These are phyloP conservation scores for Hydrangea macrophylla DNA, from an alignment of 148 eudicot genomes.

Conservation along the genomic window DNA sequence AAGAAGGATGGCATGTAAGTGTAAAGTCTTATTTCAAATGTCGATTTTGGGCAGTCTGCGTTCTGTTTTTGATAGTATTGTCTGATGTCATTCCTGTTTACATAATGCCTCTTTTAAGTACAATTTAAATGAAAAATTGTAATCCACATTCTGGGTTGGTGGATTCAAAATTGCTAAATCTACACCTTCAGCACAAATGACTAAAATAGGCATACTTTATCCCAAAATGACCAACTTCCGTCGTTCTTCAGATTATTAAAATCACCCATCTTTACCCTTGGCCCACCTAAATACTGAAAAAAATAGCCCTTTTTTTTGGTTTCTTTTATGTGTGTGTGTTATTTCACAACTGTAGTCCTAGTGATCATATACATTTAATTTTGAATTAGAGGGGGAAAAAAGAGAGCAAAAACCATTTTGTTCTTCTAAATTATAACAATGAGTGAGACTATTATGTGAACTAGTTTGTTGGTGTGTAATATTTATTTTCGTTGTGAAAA, in stretches of 20 bases:
- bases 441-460: too few relatives aligned
- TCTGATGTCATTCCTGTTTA: not conserved
- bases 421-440: too few relatives aligned
- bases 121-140: not conserved
- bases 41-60: not conserved
- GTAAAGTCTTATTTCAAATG: slow-evolving; percentile 4
- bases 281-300: not conserved
- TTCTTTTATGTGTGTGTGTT: too few relatives aligned
- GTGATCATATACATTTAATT: too few relatives aligned
- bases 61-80: not conserved
- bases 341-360: too few relatives aligned
- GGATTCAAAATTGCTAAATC: not conserved
- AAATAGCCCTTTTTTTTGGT: too few relatives aligned
- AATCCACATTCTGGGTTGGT: not conserved
- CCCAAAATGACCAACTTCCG: not conserved
- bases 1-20: slow-evolving; percentile 48
- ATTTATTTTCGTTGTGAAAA: too few relatives aligned
- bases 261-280: not conserved
- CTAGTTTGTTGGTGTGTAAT: too few relatives aligned
- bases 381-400: too few relatives aligned
- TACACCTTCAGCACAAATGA: not conserved
- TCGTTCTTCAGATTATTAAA: not conserved
- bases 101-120: not conserved
- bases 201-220: not conserved
- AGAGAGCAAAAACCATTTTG: too few relatives aligned